phyloP scores from a whole-genome alignment of 2,329 filamentous ascomycete genomes.

The Fusarium pseudocircinatum region DNA sequence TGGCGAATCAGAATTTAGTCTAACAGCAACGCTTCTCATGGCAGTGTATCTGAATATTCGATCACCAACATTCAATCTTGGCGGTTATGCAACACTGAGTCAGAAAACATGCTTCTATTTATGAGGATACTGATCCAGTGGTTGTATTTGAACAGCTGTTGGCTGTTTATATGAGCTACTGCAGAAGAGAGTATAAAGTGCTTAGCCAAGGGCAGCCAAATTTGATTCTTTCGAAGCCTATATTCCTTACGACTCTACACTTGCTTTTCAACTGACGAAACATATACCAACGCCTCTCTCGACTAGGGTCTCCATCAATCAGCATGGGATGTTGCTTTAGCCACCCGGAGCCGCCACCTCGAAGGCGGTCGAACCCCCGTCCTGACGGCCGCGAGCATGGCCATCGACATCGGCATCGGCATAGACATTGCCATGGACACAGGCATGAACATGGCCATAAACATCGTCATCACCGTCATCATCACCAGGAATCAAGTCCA shows the following conservation, averaged over 20 bases:
- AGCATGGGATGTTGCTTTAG: conserved; percentile 23
- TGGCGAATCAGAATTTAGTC: background rate
- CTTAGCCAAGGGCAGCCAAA: background rate
- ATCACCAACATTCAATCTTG: background rate
- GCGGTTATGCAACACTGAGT: background rate
- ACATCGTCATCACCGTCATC: background rate
- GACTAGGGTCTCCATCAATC: background rate
- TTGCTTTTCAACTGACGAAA: background rate
- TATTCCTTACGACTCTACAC: background rate
- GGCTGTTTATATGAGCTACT: background rate
- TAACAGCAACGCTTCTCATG: background rate
- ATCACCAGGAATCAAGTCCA: background rate
- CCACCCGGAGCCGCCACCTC: background rate
- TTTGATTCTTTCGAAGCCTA: background rate
- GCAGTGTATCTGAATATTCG: background rate
- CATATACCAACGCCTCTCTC: background rate
- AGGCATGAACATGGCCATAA: background rate
- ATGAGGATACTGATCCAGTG: background rate
- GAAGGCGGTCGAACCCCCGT: too few species aligned
- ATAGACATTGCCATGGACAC: too few species aligned
- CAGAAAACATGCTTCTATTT: background rate
- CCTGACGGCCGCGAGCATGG: too few species aligned
- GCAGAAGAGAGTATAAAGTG: background rate
- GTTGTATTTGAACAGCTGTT: background rate
- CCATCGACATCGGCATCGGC: too few species aligned